phyloP scores from a whole-genome alignment of 306 rosid species.

The Pueraria montana region DNA sequence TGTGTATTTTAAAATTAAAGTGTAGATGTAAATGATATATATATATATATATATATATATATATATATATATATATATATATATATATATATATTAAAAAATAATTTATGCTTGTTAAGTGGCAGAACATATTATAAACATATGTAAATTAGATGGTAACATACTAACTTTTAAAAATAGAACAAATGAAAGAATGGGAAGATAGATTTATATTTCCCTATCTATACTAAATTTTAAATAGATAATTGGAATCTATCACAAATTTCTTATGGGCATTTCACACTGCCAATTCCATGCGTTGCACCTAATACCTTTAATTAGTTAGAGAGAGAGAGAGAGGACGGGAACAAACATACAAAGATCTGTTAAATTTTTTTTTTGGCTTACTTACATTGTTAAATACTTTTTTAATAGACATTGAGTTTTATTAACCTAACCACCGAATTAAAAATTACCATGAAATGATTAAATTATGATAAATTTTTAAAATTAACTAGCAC shows the following conservation, averaged over 20 bases:
- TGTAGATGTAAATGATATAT: neutral
- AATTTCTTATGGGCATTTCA: neutral
- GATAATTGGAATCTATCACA: neutral
- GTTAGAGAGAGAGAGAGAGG: neutral
- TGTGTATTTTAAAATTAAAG: neutral
- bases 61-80: no score
- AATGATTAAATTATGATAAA: neutral
- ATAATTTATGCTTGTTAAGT: neutral
- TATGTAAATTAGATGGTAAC: neutral
- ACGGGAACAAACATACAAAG: neutral
- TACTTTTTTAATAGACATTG: neutral
- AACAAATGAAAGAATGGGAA: neutral
- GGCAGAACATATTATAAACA: neutral
- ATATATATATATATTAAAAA: neutral
- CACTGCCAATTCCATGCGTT: neutral
- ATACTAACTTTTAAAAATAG: neutral
- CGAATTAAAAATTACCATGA: neutral
- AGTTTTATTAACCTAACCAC: neutral
- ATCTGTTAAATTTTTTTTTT: no score
- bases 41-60: neutral
- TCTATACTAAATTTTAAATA: neutral
- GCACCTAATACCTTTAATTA: neutral
- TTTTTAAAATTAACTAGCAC: neutral
- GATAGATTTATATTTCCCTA: neutral
- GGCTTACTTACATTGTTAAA: neutral